These are phyloP conservation scores for Capsicum pubescens DNA, from an alignment of 257 asterid genomes.

Conservation along the genomic window DNA sequence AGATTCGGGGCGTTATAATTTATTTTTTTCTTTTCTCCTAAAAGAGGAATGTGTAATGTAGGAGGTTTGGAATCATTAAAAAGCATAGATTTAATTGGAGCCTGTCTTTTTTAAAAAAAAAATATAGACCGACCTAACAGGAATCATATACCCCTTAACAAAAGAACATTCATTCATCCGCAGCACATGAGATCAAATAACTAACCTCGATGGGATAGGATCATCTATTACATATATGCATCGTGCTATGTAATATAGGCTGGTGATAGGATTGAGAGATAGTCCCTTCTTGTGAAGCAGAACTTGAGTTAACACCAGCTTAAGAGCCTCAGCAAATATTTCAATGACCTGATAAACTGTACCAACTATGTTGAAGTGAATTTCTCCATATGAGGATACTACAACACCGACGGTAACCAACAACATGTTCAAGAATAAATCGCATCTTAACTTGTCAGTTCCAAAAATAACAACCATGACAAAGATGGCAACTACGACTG, in stretches of 20 bases:
- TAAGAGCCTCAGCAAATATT: no score
- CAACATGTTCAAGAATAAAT: slow-evolving; percentile 85
- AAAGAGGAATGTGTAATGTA: no score
- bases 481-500: slow-evolving; percentile 99
- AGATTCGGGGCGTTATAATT: no score
- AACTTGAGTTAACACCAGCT: no score
- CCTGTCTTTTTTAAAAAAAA: not conserved
- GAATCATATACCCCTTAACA: not conserved
- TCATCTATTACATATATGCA: no score
- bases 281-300: no score
- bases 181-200: not conserved
- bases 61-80: slow-evolving; percentile 4
- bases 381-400: slow-evolving; percentile 94
- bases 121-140: not conserved
- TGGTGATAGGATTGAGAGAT: no score
- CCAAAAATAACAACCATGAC: slow-evolving; percentile 94
- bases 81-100: not conserved
- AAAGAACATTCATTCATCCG: not conserved
- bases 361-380: no score
- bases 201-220: not conserved
- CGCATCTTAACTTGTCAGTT: slow-evolving; percentile 87
- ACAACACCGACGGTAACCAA: slow-evolving; percentile 94
- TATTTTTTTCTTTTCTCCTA: no score
- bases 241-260: no score
- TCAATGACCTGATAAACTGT: no score